These are phyloP conservation scores for Inga leiocalycina DNA, from an alignment of 306 rosid species.

Conservation along the genomic window DNA sequence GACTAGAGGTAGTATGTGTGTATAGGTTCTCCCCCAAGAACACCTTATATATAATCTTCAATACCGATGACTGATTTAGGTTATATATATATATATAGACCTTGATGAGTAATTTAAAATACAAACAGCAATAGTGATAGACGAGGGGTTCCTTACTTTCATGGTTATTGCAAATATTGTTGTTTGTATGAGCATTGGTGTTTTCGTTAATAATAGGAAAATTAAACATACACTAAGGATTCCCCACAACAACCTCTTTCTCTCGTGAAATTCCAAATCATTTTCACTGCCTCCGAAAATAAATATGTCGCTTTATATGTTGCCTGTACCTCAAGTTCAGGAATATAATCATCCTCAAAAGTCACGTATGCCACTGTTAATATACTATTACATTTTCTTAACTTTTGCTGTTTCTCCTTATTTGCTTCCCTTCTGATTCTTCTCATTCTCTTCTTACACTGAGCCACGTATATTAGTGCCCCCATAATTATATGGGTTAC, in stretches of 20 bases:
- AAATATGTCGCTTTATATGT: constrained; percentile 46
- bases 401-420: constrained; percentile 59
- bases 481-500: constrained; percentile 10
- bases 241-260: constrained; percentile 50
- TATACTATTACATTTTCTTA: constrained; percentile 26
- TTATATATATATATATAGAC: not conserved
- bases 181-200: constrained; percentile 29
- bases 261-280: constrained; percentile 48
- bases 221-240: constrained; percentile 17
- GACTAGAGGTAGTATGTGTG: too few relatives aligned
- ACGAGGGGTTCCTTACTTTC: constrained; percentile 44
- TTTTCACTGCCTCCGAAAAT: constrained; percentile 33
- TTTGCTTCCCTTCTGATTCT: constrained; percentile 58
- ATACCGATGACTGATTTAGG: too few relatives aligned
- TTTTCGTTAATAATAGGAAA: constrained; percentile 30
- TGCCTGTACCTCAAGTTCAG: constrained; percentile 52
- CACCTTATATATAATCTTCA: too few relatives aligned
- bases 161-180: constrained; percentile 46
- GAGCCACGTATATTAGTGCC: constrained; percentile 1
- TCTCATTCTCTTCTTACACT: constrained; percentile 43
- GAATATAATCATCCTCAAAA: constrained; percentile 64
- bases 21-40: too few relatives aligned
- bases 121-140: not conserved
- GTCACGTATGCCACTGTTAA: constrained; percentile 14
- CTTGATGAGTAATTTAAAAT: not conserved